These are phyloP conservation scores for Aspergillus egyptiacus DNA, from an alignment of 495 filamentous ascomycete genomes.

Conservation along the genomic window DNA sequence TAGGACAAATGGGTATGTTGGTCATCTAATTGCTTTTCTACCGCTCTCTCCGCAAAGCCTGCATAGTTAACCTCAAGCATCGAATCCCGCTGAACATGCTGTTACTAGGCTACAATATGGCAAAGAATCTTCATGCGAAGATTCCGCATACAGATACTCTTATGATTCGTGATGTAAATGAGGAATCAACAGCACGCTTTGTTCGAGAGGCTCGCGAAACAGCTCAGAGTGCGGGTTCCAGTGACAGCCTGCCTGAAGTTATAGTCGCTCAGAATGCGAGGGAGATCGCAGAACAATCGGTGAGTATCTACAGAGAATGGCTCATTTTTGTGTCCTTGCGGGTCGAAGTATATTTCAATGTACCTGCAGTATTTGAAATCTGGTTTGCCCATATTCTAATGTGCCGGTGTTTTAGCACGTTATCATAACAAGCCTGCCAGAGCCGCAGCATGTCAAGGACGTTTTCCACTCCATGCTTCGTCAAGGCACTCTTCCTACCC, in stretches of 20 bases:
- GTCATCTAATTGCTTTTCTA: constrained; percentile 6
- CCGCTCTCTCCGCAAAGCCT: no score
- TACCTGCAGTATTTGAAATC: neutral
- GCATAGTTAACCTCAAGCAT: neutral
- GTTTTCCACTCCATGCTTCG: constrained; percentile 63
- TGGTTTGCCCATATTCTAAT: constrained; percentile 4
- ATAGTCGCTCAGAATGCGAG: constrained; percentile 51
- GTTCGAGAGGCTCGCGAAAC: constrained; percentile 50
- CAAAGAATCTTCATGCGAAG: constrained; percentile 75
- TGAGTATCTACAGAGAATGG: constrained; percentile 40
- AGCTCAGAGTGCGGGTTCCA: constrained; percentile 20
- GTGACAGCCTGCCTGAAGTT: constrained; percentile 42
- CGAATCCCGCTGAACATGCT: constrained; percentile 10
- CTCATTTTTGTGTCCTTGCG: neutral
- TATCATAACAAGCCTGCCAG: constrained; percentile 74
- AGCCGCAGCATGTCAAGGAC: constrained; percentile 69
- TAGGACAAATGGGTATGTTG: constrained; percentile 81
- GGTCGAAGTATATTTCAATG: no score
- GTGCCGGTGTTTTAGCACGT: constrained; percentile 50
- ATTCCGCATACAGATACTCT: constrained; percentile 63
- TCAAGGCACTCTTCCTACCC: constrained; percentile 31
- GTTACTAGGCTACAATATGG: constrained; percentile 69
- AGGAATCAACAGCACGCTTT: constrained; percentile 52
- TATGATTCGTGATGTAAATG: constrained; percentile 69
- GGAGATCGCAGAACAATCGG: constrained; percentile 65